These are phyloP conservation scores for Albifimbria verrucaria DNA, from an alignment of 2,329 filamentous ascomycete genomes.

Conservation along the genomic window DNA sequence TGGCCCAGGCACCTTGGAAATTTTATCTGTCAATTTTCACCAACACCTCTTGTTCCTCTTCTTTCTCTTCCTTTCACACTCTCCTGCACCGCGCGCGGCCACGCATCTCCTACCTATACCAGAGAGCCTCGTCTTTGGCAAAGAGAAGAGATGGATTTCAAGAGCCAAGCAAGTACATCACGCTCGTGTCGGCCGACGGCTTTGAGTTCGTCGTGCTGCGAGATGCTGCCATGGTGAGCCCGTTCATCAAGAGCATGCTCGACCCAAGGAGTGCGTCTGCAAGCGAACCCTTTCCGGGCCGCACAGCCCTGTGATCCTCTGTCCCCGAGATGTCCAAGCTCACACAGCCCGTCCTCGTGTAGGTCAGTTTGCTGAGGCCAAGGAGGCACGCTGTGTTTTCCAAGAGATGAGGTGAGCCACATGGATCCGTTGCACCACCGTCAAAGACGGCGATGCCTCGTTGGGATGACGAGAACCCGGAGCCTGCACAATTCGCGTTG, in stretches of 20 bases:
- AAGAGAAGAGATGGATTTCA: constrained; percentile 18
- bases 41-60: background rate
- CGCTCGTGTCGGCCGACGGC: constrained; percentile 71
- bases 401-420: constrained; percentile 69
- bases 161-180: constrained; percentile 64
- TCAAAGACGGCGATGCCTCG: constrained; percentile 10
- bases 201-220: constrained; percentile 74
- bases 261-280: constrained; percentile 57
- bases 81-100: background rate
- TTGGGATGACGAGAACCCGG: constrained; percentile 30
- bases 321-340: constrained; percentile 9
- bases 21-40: background rate
- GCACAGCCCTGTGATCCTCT: constrained; percentile 1
- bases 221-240: constrained; percentile 66
- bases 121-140: too few species aligned
- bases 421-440: too few species aligned
- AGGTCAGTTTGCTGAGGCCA: constrained; percentile 65
- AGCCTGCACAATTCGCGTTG: background rate
- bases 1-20: background rate
- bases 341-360: constrained; percentile 11
- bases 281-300: background rate
- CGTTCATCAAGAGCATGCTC: constrained; percentile 71
- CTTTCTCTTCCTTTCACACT: background rate
- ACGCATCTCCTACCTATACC: too few species aligned
- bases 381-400: constrained; percentile 62